These are phyloP conservation scores for Barnettozyma sucrosica DNA, from an alignment of 805 yeast genomes.

Conservation along the genomic window DNA sequence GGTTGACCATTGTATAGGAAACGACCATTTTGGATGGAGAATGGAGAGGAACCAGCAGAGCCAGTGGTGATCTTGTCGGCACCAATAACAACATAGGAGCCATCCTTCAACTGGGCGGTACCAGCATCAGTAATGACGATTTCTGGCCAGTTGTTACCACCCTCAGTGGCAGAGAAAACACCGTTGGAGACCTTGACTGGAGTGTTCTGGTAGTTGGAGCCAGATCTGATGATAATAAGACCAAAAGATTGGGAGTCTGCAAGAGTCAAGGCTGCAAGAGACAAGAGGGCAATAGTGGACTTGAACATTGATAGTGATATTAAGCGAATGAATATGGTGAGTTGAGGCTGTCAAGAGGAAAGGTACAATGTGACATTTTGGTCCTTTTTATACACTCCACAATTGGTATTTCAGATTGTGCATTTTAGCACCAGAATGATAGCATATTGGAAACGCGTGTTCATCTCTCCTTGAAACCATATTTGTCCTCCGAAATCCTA, in stretches of 20 bases:
- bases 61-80: slow-evolving; percentile 25
- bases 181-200: slow-evolving; percentile 20
- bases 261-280: slow-evolving; percentile 25
- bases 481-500: background rate
- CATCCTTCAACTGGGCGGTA: slow-evolving; percentile 26
- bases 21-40: slow-evolving; percentile 33
- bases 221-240: slow-evolving; percentile 31
- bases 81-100: slow-evolving; percentile 26
- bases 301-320: background rate
- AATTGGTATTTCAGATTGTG: background rate
- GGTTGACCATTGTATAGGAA: slow-evolving; percentile 31
- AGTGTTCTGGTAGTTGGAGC: slow-evolving; percentile 30
- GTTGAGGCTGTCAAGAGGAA: too few species aligned
- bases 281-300: slow-evolving; percentile 20
- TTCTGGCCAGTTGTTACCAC: slow-evolving; percentile 9
- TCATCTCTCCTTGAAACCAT: background rate
- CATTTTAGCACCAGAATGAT: background rate
- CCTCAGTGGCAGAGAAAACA: slow-evolving; percentile 12
- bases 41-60: slow-evolving; percentile 32
- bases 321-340: slow-evolving; percentile 2
- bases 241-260: slow-evolving; percentile 36
- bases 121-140: slow-evolving; percentile 30
- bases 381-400: background rate
- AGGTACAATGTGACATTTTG: background rate
- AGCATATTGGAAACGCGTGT: background rate